Base-by-base conservation (phyloP, 2,329 filamentous ascomycete genomes). In the Diaporthe aspalathi region DNA sequence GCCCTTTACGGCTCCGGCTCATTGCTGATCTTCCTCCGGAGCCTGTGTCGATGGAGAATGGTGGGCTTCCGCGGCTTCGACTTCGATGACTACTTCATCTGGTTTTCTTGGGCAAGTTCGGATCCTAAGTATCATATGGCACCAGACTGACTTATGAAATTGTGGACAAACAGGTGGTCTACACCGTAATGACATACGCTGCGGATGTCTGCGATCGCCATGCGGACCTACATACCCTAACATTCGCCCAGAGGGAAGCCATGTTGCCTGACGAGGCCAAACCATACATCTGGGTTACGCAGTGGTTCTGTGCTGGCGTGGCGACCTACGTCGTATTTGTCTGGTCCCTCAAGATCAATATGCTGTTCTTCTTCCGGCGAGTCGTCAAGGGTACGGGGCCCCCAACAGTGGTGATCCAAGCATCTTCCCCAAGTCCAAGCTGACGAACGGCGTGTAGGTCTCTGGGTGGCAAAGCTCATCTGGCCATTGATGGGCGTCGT, bases 271-370 rank as follows among this genome's bases (percentile, higher is more conserved):
- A 76, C 3, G 76, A 81, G 32, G 75, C 76, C 2, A 68, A 68
- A 20, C 69, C 74, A 7, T 80, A 79, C 75, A 74, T 73, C 0
- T 80, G 72, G 70, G 81, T 80, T 1, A 79, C 81, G 0, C 76
- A 83, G 57, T 78, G 78, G 54, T 83, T 83, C 67, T 74, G 81
- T 22, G 74, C 79, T 1, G 81, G 80, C 3, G 75, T 80, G 45
- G 74, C 75, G 16, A 76, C 76, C 2, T 83, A 84, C n/a, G 75
- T 79, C 12, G 72, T 78, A 17, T 77, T 82, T 32, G 74, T 83
- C 5, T 84, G 82, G 82, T 78, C 75, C 0, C 74, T 83, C 67
- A 83, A 83, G 68, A 74, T 83, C 40, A 82, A 81, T 74, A 83
- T 83, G 80, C 65, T 83, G n/a, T 82, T 80, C 70, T 79, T 84